A percentile compares a stretch with the other conserved stretches of the same genome.
These are phyloP conservation scores for Zymoseptoria pseudotritici DNA, from an alignment of 2,329 filamentous ascomycete species.

Conservation along the genomic window DNA sequence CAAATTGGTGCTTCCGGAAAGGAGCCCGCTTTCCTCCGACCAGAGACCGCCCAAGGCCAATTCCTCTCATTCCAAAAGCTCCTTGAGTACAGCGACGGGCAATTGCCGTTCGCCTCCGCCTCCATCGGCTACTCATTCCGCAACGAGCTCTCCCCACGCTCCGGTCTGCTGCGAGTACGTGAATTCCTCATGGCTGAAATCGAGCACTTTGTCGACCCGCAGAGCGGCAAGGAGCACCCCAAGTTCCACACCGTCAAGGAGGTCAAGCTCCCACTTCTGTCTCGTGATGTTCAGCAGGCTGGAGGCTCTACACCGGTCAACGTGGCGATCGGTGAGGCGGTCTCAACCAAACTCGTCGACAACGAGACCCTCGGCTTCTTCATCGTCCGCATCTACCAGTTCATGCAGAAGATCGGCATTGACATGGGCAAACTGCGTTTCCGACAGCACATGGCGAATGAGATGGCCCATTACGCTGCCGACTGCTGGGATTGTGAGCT, in stretches of 20 bases:
- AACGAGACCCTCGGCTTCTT: conserved; percentile 99
- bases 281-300: conserved; percentile 75
- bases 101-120: conserved; percentile 95
- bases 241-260: conserved; percentile 82
- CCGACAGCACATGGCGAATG: conserved; percentile 90
- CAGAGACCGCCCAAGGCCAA: conserved; percentile 96
- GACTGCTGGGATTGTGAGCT: conserved; percentile 99
- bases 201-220: conserved; percentile 94
- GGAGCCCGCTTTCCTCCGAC: conserved; percentile 74
- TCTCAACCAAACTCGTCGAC: conserved; percentile 74
- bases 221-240: conserved; percentile 87
- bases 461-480: conserved; percentile 87
- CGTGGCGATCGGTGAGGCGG: conserved; percentile 77
- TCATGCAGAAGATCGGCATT: conserved; percentile 80
- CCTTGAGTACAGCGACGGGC: conserved; percentile 88
- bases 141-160: conserved; percentile 92
- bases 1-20: conserved; percentile 89
- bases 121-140: conserved; percentile 97
- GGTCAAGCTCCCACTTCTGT: conserved; percentile 74
- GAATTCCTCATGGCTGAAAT: conserved; percentile 99
- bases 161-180: conserved; percentile 84
- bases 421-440: conserved; percentile 86
- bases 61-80: conserved; percentile 97
- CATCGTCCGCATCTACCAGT: conserved; percentile 84
- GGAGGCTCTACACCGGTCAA: conserved; percentile 71